Evolutionary conservation across 306 rosid genomes (phyloP), one percentile per base, ranked within the genome.

Genomic region (Cucumis cinereus): DNA sequence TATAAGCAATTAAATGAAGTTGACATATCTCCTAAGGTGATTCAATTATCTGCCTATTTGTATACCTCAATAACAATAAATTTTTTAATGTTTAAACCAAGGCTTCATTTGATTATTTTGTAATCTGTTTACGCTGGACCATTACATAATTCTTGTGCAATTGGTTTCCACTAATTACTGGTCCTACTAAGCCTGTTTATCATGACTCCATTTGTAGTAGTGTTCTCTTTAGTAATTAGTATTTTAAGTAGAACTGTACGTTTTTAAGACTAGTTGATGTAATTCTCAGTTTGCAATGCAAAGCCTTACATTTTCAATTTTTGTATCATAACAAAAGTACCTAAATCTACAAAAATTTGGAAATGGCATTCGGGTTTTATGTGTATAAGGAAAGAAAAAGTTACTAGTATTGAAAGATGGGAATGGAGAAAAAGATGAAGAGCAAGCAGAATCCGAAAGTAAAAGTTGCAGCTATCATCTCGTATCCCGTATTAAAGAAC

Each of bases 391-490:
- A 20, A 28, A 22, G 67, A 20, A 52, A 33, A 54, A 41, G 58
- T 50, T 19, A 53, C 17, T 52, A 78, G 77, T 84, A 47, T 79
- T 74, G 80, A 86, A 78, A 79, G 82, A 89, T 82, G 76, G 17
- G 77, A 77, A 81, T 82, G 60, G 82, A 78, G 82, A 68, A 56
- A 68, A 56, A 59, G 15, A 82, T 85, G 82, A 82, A 59, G 78
- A 76, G 79, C 53, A 80, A 73, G 83, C 64, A 68, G 80, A 80
- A 82, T 64, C 80, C 82, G 82, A 80, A 86, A 52, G 33, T 47
- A 22, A 72, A 41, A 63, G 54, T 28, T 50, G 73, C 53, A 66
- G 73, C 73, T 40, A 38, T 40, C 73, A 66, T 66, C 73, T 40
- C 53, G 10, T 66, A 40, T 66, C 33, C 17, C 17, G 73, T 66